phyloP scores from a whole-genome alignment of 306 rosid species.

The Cucurbita moschata region DNA sequence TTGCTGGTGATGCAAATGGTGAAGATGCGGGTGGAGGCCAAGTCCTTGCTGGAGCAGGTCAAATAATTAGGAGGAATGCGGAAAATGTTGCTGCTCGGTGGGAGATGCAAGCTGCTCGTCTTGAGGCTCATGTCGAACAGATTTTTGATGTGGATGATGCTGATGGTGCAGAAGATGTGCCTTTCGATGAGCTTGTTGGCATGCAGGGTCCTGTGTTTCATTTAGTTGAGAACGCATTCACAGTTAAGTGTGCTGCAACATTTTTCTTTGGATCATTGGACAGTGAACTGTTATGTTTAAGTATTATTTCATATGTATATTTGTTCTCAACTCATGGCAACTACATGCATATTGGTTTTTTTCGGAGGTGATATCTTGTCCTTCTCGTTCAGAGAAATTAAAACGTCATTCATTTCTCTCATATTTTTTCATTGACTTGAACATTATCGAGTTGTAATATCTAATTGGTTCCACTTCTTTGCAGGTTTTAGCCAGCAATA shows the following conservation, averaged over 20 bases:
- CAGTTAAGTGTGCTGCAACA: conserved; percentile 39
- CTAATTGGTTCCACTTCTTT: conserved; percentile 7
- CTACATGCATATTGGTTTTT: background rate
- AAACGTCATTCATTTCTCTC: background rate
- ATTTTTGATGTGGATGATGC: conserved; percentile 99
- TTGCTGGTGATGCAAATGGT: conserved; percentile 58
- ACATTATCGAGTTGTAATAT: background rate
- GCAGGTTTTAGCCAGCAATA: conserved; percentile 97
- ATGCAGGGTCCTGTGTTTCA: conserved; percentile 99
- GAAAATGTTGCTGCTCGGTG: conserved; percentile 96
- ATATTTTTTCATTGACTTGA: background rate
- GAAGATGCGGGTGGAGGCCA: conserved; percentile 87
- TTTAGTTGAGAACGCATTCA: conserved; percentile 96
- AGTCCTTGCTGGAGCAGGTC: conserved; percentile 89
- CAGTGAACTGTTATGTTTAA: background rate
- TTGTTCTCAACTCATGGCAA: background rate
- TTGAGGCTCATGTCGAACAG: conserved; percentile 97
- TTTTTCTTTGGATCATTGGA: background rate
- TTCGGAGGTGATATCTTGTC: background rate
- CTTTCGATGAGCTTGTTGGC: conserved; percentile 98
- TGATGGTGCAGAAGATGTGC: conserved; percentile 99
- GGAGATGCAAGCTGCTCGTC: conserved; percentile 99
- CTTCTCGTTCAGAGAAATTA: background rate
- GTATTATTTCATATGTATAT: background rate
- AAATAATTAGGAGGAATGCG: conserved; percentile 78